These are phyloP conservation scores for Pezicula carpinea DNA, from an alignment of 2,329 filamentous ascomycete species.

Conservation along the genomic window DNA sequence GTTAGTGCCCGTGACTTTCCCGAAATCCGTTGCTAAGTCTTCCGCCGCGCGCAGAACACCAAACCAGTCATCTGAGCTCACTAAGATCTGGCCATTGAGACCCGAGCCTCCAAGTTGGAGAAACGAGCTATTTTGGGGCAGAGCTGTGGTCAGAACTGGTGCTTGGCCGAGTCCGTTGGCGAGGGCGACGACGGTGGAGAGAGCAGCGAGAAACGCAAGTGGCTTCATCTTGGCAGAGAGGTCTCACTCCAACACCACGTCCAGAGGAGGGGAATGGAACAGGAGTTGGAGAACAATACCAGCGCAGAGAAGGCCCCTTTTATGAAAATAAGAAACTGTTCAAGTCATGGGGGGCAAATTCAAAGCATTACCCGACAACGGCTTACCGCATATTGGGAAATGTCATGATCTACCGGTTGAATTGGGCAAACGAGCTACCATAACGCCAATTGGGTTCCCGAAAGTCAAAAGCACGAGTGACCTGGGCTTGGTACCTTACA, in stretches of 20 bases:
- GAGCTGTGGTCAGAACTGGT: constrained; percentile 39
- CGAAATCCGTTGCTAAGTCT: constrained; percentile 65
- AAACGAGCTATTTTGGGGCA: constrained; percentile 13
- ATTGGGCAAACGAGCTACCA: neutral
- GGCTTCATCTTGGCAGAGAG: neutral
- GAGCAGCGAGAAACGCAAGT: constrained; percentile 8
- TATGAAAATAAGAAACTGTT: neutral
- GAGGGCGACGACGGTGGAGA: constrained; percentile 15
- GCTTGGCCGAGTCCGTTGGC: constrained; percentile 40
- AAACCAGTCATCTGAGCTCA: constrained; percentile 58
- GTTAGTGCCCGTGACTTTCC: constrained; percentile 63
- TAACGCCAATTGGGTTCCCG: neutral
- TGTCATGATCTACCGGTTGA: constrained; percentile 7
- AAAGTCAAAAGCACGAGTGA: neutral
- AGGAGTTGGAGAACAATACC: neutral
- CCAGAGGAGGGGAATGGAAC: neutral
- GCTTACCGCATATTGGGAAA: neutral
- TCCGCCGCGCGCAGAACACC: constrained; percentile 64
- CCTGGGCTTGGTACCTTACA: neutral
- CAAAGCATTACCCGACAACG: neutral
- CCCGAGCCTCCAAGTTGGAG: constrained; percentile 20
- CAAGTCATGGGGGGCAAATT: constrained; percentile 1
- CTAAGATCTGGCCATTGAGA: constrained; percentile 45
- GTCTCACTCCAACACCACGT: neutral
- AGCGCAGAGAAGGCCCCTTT: too few relatives aligned